Evolutionary conservation across 1,284 basidiomycete species (phyloP).

Genomic region (Ganoderma lingzhi): DNA sequence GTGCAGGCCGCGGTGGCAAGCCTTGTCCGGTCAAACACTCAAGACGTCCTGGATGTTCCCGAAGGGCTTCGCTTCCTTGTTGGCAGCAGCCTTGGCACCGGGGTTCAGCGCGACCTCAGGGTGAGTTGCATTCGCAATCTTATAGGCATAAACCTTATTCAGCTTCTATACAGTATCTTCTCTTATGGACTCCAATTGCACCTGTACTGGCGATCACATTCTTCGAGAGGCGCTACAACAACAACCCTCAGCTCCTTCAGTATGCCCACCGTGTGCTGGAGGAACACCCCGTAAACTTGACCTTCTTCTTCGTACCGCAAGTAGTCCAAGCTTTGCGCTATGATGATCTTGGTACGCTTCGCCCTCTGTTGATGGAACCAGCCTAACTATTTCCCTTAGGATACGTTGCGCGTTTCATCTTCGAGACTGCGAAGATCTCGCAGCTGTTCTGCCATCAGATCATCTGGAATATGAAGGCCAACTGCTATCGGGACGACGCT

Average conservation of each 20-base stretch:
- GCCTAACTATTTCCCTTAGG: constrained; percentile 53
- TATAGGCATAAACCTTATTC: neutral
- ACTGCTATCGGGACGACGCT: constrained; percentile 92
- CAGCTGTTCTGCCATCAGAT: constrained; percentile 99
- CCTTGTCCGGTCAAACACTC: constrained; percentile 79
- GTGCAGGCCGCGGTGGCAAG: constrained; percentile 78
- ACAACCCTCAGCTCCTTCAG: constrained; percentile 90
- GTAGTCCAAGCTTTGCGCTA: constrained; percentile 95
- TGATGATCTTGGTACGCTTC: constrained; percentile 79
- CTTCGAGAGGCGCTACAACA: constrained; percentile 87
- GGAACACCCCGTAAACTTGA: constrained; percentile 93
- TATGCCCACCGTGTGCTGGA: constrained; percentile 97
- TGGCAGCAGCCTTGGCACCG: constrained; percentile 71
- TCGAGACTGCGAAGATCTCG: constrained; percentile 97
- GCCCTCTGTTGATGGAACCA: too few relatives aligned
- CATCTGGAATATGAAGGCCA: constrained; percentile 99
- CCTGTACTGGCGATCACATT: constrained; percentile 89
- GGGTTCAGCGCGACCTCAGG: constrained; percentile 74
- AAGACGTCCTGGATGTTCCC: constrained; percentile 76
- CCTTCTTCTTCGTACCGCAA: constrained; percentile 99
- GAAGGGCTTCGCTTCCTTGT: constrained; percentile 86
- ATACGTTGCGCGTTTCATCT: constrained; percentile 96
- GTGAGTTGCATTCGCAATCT: constrained; percentile 47
- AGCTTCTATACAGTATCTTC: constrained; percentile 66
- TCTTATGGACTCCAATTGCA: constrained; percentile 90